Evolutionary conservation across 2,329 filamentous ascomycete species (phyloP).

Genomic region (Aureobasidium uvarum): DNA sequence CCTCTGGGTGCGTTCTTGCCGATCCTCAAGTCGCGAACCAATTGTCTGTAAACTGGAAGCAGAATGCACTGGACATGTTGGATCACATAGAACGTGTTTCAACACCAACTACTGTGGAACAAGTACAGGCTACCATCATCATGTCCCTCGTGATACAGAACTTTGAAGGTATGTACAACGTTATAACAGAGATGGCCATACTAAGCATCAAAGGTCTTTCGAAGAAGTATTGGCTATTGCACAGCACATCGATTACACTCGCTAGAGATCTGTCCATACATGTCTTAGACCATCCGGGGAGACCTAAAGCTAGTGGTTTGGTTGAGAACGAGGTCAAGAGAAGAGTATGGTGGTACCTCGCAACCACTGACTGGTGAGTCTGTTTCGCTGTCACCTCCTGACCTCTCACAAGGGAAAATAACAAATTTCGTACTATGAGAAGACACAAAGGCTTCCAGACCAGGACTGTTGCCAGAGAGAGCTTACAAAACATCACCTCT

Average conservation of each 20-base stretch:
- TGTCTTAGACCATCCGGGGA: slow-evolving; percentile 29
- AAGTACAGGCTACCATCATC: slow-evolving; percentile 35
- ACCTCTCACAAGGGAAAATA: too few species aligned
- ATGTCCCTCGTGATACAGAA: slow-evolving; percentile 36
- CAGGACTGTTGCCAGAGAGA: too few species aligned
- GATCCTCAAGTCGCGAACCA: slow-evolving; percentile 12
- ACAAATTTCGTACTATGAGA: too few species aligned
- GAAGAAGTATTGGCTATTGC: slow-evolving; percentile 29
- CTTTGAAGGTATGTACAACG: slow-evolving; percentile 33
- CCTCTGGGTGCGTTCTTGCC: slow-evolving; percentile 13
- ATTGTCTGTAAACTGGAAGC: slow-evolving; percentile 28
- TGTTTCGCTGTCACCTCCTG: neutral
- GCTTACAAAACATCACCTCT: too few species aligned
- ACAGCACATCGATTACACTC: slow-evolving; percentile 30
- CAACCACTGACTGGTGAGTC: slow-evolving; percentile 33
- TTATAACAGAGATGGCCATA: slow-evolving; percentile 21
- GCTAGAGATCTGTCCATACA: slow-evolving; percentile 34
- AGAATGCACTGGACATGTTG: slow-evolving; percentile 27
- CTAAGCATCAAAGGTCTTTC: neutral
- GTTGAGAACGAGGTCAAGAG: slow-evolving; percentile 33
- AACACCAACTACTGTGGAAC: slow-evolving; percentile 30
- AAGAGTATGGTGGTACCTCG: slow-evolving; percentile 36
- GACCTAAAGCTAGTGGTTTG: slow-evolving; percentile 27
- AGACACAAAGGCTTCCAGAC: too few species aligned
- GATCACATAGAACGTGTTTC: slow-evolving; percentile 26